Base-by-base conservation (phyloP, 225 moss, liverwort and hornwort genomes). In the Asterella californica region DNA sequence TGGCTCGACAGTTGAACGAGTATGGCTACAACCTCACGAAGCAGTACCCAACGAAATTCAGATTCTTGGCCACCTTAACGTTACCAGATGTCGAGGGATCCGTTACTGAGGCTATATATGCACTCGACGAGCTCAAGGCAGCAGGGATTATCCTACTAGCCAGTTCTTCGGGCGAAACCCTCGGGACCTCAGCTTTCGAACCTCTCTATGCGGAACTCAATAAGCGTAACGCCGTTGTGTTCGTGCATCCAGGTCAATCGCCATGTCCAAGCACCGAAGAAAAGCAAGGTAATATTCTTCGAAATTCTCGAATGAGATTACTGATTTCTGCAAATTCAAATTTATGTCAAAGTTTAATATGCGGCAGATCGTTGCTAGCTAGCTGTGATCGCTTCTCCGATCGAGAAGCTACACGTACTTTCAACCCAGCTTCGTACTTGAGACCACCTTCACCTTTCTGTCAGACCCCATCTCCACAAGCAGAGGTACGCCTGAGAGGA, bases 21-120 rank as follows among this genome's bases (percentile, higher is more conserved):
- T 68, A 78, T 49, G 42, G 32, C n/a, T 32, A 68, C 48, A 53
- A 37, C 65, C 19, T 79, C 9, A 36, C 50, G n/a, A 27, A 32
- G 33, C 29, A 65, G 30, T 48, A 79, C 29, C 29, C 78, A 15
- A 25, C 29, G 15, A 61, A 66, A 34, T 68, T 79, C 68, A 11
- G 47, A 25, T 79, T 65, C 68, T 79, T 67, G 1, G 78, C 78
- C 32, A 79, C 78, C 6, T 32, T 52, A 10, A 67, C 78, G 0
- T 53, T 79, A 46, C 78, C 78, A 33, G 64, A 79, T 79, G 78
- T 79, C 12, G 48, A 79, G 46, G 78, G 78, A n/a, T 65, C 66
- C 45, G 27, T 79, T 12, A 48, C 27, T 49, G 78, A 79, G 49
- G 67, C 78, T n/a, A 69, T 79, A 5, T 68, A 48, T 33, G 78